Evolutionary conservation across 345 rosid species (phyloP).

Genomic region (Aquilaria malaccensis): DNA sequence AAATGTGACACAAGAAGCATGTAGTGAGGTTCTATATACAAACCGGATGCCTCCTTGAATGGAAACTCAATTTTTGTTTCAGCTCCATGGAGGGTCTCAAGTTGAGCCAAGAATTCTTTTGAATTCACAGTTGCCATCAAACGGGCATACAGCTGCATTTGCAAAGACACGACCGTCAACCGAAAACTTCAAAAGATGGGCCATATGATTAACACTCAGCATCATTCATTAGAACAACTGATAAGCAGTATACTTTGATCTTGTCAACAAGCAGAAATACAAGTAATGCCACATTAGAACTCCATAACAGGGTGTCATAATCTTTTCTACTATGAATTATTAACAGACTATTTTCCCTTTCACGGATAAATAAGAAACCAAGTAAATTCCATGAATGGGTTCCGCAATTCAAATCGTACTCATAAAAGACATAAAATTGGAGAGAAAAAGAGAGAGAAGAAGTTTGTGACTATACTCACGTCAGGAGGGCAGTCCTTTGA

Average conservation of each 20-base stretch:
- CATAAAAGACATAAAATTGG: not conserved
- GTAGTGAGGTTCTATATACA: not conserved
- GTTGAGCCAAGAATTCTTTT: slow-evolving; percentile 49
- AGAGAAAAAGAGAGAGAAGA: not conserved
- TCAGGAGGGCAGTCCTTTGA: slow-evolving; percentile 68
- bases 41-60: slow-evolving; percentile 85
- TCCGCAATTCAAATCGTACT: too few relatives aligned
- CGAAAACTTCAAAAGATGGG: not conserved
- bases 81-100: slow-evolving; percentile 45
- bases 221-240: not conserved
- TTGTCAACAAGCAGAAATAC: too few relatives aligned
- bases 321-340: too few relatives aligned
- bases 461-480: slow-evolving; percentile 32
- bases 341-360: too few relatives aligned
- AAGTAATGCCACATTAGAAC: too few relatives aligned
- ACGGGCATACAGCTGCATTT: slow-evolving; percentile 50
- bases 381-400: too few relatives aligned
- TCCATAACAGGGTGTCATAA: too few relatives aligned
- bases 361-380: too few relatives aligned
- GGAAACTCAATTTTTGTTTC: slow-evolving; percentile 49
- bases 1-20: not conserved
- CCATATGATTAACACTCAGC: not conserved
- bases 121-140: slow-evolving; percentile 67
- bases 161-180: not conserved
- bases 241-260: too few relatives aligned